Base-by-base conservation (phyloP, 345 rosid genomes). In the Alliaria petiolata region DNA sequence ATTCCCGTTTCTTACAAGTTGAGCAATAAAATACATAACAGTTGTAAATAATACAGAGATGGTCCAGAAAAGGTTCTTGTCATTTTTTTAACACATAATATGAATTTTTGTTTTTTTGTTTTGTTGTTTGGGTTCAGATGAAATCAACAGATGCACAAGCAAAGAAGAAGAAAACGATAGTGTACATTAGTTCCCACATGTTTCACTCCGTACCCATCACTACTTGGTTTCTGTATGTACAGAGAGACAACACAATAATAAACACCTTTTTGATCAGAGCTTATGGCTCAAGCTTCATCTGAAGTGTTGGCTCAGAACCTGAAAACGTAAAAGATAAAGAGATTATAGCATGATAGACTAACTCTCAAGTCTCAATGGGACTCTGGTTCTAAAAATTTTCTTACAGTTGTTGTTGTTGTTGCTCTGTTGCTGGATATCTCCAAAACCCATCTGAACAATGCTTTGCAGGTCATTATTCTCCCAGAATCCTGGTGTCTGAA, bases 371-470 rank as follows among this genome's bases (percentile, higher is more conserved):
- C 17, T 51, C 40, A 26, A 22, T 6, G 40, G n/a, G 19, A 12
- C 0, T 16, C 7, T 8, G 31, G 15, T 67, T 65, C 14, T 25
- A 45, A 54, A n/a, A 31, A 22, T 10, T 54, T 61, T 20, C 76
- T 76, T 80, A 89, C 96, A 83, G 73, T 79, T 79, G 3, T 22
- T 22, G 25, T 22, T 22, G 45, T 79, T 76, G 45, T 73, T 76
- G 74, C 63, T 69, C 61, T 76, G 80, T 54, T 75, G 82, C 50
- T 70, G 88, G 75, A 80, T 81, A 79, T 83, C 89, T 58, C 71
- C 83, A 69, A 89, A 89, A 31, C 87, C 96, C 98, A 93, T 89
- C 66, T 91, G 97, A 69, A 91, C 95, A 63, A 87, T 59, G 76
- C 87, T 84, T 59, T 87, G 95, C 12, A 91, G 86, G 62, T 89